Base-by-base conservation (phyloP, 176 grass and related monocot species). In the Bothriochloa decipiens region DNA sequence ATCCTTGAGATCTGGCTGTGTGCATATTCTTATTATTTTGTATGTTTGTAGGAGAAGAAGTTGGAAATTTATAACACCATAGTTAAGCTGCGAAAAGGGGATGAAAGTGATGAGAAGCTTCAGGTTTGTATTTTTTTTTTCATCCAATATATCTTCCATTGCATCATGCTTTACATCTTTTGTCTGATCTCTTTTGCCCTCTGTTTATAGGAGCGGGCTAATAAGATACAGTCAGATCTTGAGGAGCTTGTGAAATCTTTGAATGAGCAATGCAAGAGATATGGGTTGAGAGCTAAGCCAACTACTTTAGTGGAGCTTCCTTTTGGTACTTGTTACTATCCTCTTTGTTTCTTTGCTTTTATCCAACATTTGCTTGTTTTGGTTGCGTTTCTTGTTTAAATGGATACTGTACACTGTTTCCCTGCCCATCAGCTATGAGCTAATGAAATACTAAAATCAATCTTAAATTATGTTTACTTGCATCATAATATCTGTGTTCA, bases 271-370 rank as follows among this genome's bases (percentile, higher is more conserved):
- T 96, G 88, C 91, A 99, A 96, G 77, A 92, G 75, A 87, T 99
- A 96, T 86, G 93, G 96, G n/a, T 88, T 99, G 64, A 94, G 93
- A 85, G 80, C 93, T 63, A 99, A 96, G 80, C 96, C 96, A 88
- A 92, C 88, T 46, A 91, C 96, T 84, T 86, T 99, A 80, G 79
- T 88, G 58, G 96, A 99, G 82, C 96, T 99, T 92, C 96, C 96
- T 78, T 99, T 99, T 86, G 96, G 96, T 96, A 96, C 53, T 80
- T 91, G 72, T 36, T 80, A 73, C 47, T 78, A 86, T 72, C 35
- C 22, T 86, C 50, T 88, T 86, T 86, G 26, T 68, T 43, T 74
- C 17, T 88, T 78, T 14, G 7, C 37, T 88, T 77, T 17, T 83
- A 69, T 58, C 66, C 58, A 78, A 65, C 8, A 22, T 65, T 78